Evolutionary conservation across 1,139 yeast species (phyloP).

Genomic region (Candida sanyaensis): DNA sequence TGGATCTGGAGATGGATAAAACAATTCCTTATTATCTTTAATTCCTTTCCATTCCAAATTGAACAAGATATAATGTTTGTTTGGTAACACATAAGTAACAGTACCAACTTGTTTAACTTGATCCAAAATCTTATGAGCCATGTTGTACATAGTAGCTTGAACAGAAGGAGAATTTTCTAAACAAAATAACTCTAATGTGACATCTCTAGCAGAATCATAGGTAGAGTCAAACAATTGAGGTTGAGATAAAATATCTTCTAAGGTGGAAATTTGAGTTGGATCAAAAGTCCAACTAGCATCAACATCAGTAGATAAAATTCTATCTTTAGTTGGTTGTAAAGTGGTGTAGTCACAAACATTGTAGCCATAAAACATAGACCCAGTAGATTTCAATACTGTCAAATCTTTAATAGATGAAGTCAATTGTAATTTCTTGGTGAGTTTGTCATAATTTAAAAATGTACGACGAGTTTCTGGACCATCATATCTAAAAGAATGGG

Average conservation of each 20-base stretch:
- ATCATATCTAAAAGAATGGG: constrained; percentile 81
- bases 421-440: constrained; percentile 52
- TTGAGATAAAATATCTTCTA: constrained; percentile 50
- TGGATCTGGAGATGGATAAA: constrained; percentile 90
- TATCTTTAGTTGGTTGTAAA: constrained; percentile 75
- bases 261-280: constrained; percentile 45
- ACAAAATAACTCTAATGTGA: constrained; percentile 79
- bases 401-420: constrained; percentile 78
- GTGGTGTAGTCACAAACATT: constrained; percentile 87
- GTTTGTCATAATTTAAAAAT: constrained; percentile 51
- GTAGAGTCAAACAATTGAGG: constrained; percentile 68
- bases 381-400: constrained; percentile 90
- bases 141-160: constrained; percentile 95
- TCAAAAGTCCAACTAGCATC: constrained; percentile 75
- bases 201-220: constrained; percentile 59
- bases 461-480: constrained; percentile 79
- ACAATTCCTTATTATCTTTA: constrained; percentile 75
- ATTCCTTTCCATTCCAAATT: constrained; percentile 86
- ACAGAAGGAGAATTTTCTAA: constrained; percentile 86
- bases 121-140: constrained; percentile 72
- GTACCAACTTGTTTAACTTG: constrained; percentile 55
- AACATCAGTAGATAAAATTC: constrained; percentile 86
- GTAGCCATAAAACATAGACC: constrained; percentile 89
- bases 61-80: constrained; percentile 83
- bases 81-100: constrained; percentile 79